Base-by-base conservation (phyloP, 495 filamentous ascomycete genomes). In the Tuber microsphaerosporum region DNA sequence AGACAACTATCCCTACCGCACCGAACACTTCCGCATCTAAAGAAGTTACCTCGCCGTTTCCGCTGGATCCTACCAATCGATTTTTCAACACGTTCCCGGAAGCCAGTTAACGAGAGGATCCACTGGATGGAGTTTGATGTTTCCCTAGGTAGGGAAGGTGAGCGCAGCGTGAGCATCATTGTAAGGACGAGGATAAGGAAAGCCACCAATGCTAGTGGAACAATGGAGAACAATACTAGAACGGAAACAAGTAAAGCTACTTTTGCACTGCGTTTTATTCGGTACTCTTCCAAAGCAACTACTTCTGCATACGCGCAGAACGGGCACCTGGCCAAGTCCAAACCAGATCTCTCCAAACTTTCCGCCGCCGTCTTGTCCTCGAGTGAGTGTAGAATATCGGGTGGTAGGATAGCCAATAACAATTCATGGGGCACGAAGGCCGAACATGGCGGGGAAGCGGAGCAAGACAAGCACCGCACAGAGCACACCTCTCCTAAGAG, bases 281-380 rank as follows among this genome's bases (percentile, higher is more conserved):
- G 89, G 79, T 89, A 85, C 12, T 82, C 80, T 39, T 92, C 91
- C 69, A 91, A 86, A 48, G 95, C 91, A 82, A 97, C 92, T 20
- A 91, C 87, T 84, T 98, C 94, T 46, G 92, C 93, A 80, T 97
- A 99, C 69, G 86, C 84, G 86, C 95, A 99, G 80, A 94, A 97
- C 0, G 94, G 94, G 81, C 95, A 99, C 45, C 90, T 89, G 71
- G 97, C 84, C 20, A 97, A 87, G n/a, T 90, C 89, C 26, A 97
- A 83, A 31, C 88, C 85, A 44, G 91, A 91, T 71, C 91, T 89
- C 43, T 91, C 80, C 12, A 99, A 86, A 2, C 85, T 87, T 76
- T 96, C 92, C 20, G 89, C 89, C 2, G 91, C 91, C 4, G 93
- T 84, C 22, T 92, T 90, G 76, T 92, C 89, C 77, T 97, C 91